Evolutionary conservation across 805 yeast species (phyloP).

Genomic region (Candida lessepsii): DNA sequence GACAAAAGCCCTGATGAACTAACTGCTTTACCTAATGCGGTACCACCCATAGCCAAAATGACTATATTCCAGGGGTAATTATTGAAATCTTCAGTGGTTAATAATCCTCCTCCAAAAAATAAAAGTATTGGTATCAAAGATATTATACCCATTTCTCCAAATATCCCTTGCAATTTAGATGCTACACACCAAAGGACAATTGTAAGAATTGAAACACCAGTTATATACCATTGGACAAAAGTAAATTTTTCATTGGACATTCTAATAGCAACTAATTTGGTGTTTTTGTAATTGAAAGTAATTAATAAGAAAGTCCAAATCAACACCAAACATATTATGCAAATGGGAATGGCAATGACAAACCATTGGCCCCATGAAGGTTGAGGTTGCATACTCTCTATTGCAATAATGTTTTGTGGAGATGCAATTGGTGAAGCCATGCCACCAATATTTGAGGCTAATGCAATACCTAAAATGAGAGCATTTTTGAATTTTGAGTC

Average conservation of each 20-base stretch:
- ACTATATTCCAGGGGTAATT: slow-evolving; percentile 97
- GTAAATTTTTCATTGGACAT: slow-evolving; percentile 66
- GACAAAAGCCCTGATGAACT: slow-evolving; percentile 83
- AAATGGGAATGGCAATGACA: slow-evolving; percentile 49
- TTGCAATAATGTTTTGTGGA: slow-evolving; percentile 55
- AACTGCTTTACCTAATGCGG: slow-evolving; percentile 93
- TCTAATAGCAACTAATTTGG: slow-evolving; percentile 55
- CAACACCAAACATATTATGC: slow-evolving; percentile 39
- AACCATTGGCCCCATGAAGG: slow-evolving; percentile 62
- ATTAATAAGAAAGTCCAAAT: slow-evolving; percentile 53
- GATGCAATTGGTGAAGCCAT: slow-evolving; percentile 57
- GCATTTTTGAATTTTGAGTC: slow-evolving; percentile 42
- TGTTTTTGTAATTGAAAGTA: slow-evolving; percentile 48
- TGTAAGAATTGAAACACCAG: slow-evolving; percentile 64
- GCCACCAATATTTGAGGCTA: slow-evolving; percentile 53
- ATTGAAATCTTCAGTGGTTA: slow-evolving; percentile 88
- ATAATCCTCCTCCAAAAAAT: slow-evolving; percentile 88
- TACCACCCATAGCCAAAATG: slow-evolving; percentile 96
- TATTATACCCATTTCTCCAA: slow-evolving; percentile 97
- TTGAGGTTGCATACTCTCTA: slow-evolving; percentile 50
- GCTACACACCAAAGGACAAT: slow-evolving; percentile 89
- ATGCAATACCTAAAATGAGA: slow-evolving; percentile 46
- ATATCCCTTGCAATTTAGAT: slow-evolving; percentile 62
- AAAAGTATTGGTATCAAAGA: slow-evolving; percentile 86
- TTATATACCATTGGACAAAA: slow-evolving; percentile 71